These are phyloP conservation scores for Colletotrichum tabaci DNA, from an alignment of 2,329 filamentous ascomycete species.

Conservation along the genomic window DNA sequence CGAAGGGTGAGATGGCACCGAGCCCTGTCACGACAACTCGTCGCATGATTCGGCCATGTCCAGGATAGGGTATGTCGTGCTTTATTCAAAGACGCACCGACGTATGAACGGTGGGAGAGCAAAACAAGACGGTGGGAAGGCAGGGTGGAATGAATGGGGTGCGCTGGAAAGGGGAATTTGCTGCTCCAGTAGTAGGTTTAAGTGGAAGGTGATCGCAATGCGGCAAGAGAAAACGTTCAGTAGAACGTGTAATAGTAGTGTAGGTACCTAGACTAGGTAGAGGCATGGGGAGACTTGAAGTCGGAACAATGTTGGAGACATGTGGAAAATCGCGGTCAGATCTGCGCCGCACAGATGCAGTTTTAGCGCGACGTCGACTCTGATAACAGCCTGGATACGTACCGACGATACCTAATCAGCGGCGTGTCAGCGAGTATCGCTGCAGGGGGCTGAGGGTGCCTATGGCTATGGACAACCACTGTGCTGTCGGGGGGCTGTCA, in stretches of 20 bases:
- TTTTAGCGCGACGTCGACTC: constrained; percentile 26
- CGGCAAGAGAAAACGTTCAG: constrained; percentile 16
- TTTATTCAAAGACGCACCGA: constrained; percentile 23
- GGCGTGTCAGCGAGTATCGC: background rate
- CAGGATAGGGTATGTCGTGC: constrained; percentile 35
- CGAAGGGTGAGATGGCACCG: constrained; percentile 86
- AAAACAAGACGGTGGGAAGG: constrained; percentile 13
- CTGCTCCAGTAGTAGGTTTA: background rate
- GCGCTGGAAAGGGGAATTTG: background rate
- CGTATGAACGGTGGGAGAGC: constrained; percentile 11
- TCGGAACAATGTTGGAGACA: constrained; percentile 37
- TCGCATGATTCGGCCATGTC: constrained; percentile 68
- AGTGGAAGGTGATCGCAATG: background rate
- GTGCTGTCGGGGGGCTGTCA: constrained; percentile 34
- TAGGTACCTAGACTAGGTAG: background rate
- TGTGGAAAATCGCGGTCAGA: constrained; percentile 15
- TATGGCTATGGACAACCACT: background rate
- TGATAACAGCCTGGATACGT: constrained; percentile 12
- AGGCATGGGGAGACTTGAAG: constrained; percentile 17
- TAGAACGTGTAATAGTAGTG: background rate
- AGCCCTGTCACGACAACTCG: constrained; percentile 89
- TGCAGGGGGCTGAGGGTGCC: background rate
- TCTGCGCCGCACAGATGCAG: constrained; percentile 38
- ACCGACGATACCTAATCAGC: background rate
- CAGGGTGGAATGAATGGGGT: background rate